Conservation (phyloP, 1,139 yeast genomes). For the Scheffersomyces parashehatae region DNA sequence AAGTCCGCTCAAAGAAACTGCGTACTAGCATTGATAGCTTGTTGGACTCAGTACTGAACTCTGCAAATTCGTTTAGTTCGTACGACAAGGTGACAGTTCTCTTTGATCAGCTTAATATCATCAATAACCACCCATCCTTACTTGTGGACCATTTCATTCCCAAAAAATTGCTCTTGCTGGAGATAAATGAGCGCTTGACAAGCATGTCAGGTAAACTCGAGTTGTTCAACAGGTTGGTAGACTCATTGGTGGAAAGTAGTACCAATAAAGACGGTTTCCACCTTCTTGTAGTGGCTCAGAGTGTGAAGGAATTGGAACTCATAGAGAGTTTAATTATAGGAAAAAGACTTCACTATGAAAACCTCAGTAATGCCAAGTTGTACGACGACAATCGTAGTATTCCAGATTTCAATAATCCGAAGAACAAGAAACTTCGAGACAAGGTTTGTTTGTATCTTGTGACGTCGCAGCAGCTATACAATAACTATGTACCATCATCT, state of each 20-base stretch:
- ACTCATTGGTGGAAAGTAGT: slow-evolving; percentile 20
- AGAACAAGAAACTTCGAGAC: slow-evolving; percentile 1
- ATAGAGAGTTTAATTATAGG: slow-evolving; percentile 70
- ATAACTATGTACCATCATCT: slow-evolving; percentile 31
- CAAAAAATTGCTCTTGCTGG: slow-evolving; percentile 62
- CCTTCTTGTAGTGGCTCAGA: slow-evolving; percentile 58
- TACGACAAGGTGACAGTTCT: slow-evolving; percentile 32
- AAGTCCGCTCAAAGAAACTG: slow-evolving; percentile 22
- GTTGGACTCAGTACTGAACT: slow-evolving; percentile 33
- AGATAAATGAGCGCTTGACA: slow-evolving; percentile 55
- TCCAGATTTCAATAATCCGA: slow-evolving; percentile 6
- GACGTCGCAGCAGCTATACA: slow-evolving; percentile 43
- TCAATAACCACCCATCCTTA: slow-evolving; percentile 65
- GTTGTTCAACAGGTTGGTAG: slow-evolving; percentile 53
- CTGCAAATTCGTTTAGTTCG: slow-evolving; percentile 11
- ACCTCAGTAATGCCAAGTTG: slow-evolving; percentile 61
- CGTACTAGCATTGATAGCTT: slow-evolving; percentile 40
- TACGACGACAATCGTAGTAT: slow-evolving; percentile 40
- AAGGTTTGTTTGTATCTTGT: slow-evolving; percentile 29
- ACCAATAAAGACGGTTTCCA: slow-evolving; percentile 15
- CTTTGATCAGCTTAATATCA: slow-evolving; percentile 48
- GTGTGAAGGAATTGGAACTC: slow-evolving; percentile 67
- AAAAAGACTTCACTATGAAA: slow-evolving; percentile 53
- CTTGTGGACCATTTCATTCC: slow-evolving; percentile 78
- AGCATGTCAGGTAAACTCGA: slow-evolving; percentile 60